Evolutionary conservation across 805 yeast species (phyloP).

Genomic region (Cyberlindnera subsufficiens): DNA sequence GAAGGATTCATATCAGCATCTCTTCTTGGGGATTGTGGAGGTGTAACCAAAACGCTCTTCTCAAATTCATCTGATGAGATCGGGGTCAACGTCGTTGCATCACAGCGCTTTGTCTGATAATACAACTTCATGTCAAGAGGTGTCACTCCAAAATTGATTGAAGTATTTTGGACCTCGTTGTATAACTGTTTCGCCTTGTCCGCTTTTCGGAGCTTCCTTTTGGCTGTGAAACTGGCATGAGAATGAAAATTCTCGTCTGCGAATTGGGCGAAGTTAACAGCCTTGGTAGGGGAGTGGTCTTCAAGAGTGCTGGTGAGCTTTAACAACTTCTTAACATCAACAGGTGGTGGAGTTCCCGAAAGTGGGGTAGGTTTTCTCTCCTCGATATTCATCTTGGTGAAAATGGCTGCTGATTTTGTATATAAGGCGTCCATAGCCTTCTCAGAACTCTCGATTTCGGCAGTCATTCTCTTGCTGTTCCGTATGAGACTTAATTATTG

Average conservation of each 20-base stretch:
- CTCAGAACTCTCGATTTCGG: background rate
- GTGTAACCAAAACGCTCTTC: background rate
- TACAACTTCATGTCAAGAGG: conserved; percentile 10
- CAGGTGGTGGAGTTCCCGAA: conserved; percentile 1
- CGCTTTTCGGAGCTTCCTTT: background rate
- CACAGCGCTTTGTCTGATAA: conserved; percentile 1
- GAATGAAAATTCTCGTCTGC: conserved; percentile 12
- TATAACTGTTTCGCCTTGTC: conserved; percentile 10
- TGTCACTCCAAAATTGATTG: conserved; percentile 16
- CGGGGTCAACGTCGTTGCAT: background rate
- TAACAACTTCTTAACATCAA: conserved; percentile 11
- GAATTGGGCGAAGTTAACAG: conserved; percentile 12
- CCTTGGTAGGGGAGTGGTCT: conserved; percentile 1
- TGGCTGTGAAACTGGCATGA: background rate
- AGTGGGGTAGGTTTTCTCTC: background rate
- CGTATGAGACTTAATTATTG: too few relatives aligned
- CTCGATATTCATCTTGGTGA: background rate
- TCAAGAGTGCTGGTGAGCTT: conserved; percentile 3
- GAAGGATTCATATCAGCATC: background rate
- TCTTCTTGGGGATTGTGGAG: background rate
- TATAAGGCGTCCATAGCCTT: conserved; percentile 1
- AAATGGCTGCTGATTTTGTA: background rate
- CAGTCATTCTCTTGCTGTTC: background rate
- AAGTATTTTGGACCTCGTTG: conserved; percentile 15
- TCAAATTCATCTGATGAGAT: background rate